Evolutionary conservation across 306 rosid genomes (phyloP).

Genomic region (Medicago truncatula): MtrunA17r5.0-ANR NC_053046.1:37853501-37854000

Average conservation of each 20-base stretch:
- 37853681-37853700: neutral
- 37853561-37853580: neutral
- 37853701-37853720: neutral
- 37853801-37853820: neutral
- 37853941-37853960: neutral
- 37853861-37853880: neutral
- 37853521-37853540: neutral
- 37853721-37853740: neutral
- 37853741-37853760: neutral
- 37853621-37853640: neutral
- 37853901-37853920: neutral
- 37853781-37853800: neutral
- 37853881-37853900: neutral
- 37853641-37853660: neutral
- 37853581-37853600: neutral
- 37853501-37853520: neutral
- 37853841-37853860: neutral
- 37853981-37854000: neutral
- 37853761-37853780: conserved; percentile 1
- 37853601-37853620: neutral
- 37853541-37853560: neutral
- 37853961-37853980: neutral
- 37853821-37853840: neutral
- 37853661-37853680: conserved; percentile 1
- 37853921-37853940: neutral